A percentile compares a stretch with the other conserved stretches of the same genome.
Conservation (phyloP, 148 eudicot genomes). For the Spergularia bocconei region DNA sequence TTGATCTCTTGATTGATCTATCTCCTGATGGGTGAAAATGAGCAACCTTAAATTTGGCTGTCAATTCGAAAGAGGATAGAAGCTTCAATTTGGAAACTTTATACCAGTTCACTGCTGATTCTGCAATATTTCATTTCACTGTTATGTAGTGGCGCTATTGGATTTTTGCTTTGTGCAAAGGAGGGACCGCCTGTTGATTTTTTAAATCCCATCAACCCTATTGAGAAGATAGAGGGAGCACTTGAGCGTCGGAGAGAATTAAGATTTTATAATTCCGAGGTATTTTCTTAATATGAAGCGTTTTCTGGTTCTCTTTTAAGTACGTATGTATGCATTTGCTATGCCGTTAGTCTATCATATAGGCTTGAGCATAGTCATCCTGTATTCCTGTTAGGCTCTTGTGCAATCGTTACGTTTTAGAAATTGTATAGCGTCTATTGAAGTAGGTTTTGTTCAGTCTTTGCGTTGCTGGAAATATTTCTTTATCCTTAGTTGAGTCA, state of each 20-base stretch:
- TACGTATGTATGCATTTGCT: neutral
- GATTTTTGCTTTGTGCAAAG: constrained; percentile 83
- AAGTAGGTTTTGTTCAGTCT: neutral
- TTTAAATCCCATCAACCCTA: constrained; percentile 80
- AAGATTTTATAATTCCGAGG: constrained; percentile 88
- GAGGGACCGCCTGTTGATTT: constrained; percentile 90
- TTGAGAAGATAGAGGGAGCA: constrained; percentile 91
- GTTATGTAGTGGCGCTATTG: constrained; percentile 77
- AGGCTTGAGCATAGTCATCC: neutral
- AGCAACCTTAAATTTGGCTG: neutral
- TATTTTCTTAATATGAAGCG: constrained; percentile 2
- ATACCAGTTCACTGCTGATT: neutral
- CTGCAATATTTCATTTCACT: neutral
- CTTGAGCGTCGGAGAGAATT: constrained; percentile 56
- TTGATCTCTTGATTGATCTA: neutral
- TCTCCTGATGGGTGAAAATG: neutral
- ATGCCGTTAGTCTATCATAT: neutral
- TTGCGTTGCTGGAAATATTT: neutral
- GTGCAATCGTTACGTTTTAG: neutral
- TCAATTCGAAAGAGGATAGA: neutral
- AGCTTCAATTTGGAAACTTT: neutral
- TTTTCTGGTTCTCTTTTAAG: neutral
- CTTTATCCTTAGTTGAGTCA: neutral
- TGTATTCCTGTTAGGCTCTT: neutral
- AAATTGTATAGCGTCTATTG: neutral